Conservation (phyloP, 2,329 filamentous ascomycete genomes). For the Colletotrichum higginsianum region DNA sequence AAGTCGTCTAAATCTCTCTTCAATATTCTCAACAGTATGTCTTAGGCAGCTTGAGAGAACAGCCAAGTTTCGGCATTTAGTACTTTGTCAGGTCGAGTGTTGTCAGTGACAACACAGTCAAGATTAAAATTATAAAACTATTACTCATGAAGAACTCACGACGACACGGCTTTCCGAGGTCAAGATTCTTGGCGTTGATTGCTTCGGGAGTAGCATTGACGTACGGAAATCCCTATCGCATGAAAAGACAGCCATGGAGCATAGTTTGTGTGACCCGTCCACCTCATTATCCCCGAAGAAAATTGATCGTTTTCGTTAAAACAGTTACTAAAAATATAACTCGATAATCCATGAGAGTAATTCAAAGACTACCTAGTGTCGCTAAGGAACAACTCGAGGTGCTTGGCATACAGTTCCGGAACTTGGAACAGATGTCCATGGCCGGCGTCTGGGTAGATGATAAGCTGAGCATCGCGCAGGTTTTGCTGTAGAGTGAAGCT, state of each 20-base stretch:
- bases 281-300: too few relatives aligned
- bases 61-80: not conserved
- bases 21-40: too few relatives aligned
- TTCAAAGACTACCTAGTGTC: not conserved
- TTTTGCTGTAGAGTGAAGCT: too few relatives aligned
- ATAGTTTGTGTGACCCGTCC: too few relatives aligned
- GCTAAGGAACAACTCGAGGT: not conserved
- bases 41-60: not conserved
- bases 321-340: accelerated
- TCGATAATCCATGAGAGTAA: not conserved
- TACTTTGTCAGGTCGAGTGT: slow-evolving; percentile 43
- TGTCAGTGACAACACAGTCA: not conserved
- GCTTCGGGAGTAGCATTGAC: too few relatives aligned
- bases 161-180: accelerated
- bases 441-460: too few relatives aligned
- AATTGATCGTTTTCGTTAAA: not conserved
- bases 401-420: not conserved
- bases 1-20: not conserved
- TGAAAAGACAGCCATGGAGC: too few relatives aligned
- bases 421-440: not conserved
- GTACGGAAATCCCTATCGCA: too few relatives aligned
- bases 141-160: not conserved
- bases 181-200: not conserved
- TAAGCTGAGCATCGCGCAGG: too few relatives aligned
- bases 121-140: not conserved